A percentile compares a stretch with the other conserved stretches of the same genome.
phyloP scores from a whole-genome alignment of 805 yeast species.

The Ogataea naganishii region DNA sequence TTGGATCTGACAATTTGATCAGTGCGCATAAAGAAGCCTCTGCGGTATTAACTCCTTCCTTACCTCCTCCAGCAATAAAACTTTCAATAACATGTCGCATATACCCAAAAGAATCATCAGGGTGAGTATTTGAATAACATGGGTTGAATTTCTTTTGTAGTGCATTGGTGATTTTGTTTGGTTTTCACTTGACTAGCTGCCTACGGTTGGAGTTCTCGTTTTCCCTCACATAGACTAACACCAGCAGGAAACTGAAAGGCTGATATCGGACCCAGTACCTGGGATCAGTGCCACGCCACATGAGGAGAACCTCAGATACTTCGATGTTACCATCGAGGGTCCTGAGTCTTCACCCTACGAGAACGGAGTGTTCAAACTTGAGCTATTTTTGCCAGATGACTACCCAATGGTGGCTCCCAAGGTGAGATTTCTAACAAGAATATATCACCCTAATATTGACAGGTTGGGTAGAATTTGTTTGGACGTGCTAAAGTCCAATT shows the following conservation, averaged over 20 bases:
- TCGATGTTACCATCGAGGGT: constrained; percentile 87
- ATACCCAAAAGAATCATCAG: constrained; percentile 90
- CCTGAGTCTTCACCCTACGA: constrained; percentile 91
- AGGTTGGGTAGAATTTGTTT: constrained; percentile 91
- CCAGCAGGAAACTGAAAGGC: constrained; percentile 75
- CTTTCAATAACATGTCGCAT: constrained; percentile 33
- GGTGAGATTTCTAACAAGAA: constrained; percentile 85
- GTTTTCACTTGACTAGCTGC: too few species aligned
- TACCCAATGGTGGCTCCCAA: constrained; percentile 98
- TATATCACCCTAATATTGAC: constrained; percentile 95
- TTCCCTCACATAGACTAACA: constrained; percentile 1
- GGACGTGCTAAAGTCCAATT: constrained; percentile 88
- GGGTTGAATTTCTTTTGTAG: neutral
- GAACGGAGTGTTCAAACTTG: constrained; percentile 68
- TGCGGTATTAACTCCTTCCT: too few species aligned
- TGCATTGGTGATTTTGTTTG: neutral
- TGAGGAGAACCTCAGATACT: constrained; percentile 88
- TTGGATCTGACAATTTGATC: too few species aligned
- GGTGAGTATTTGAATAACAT: constrained; percentile 28
- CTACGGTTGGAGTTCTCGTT: neutral
- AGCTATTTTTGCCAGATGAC: constrained; percentile 88
- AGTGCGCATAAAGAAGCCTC: too few species aligned
- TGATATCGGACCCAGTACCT: constrained; percentile 91
- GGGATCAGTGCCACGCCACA: constrained; percentile 92
- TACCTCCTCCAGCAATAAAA: too few species aligned